phyloP scores from a whole-genome alignment of 1,284 basidiomycete species.

The Cryptococcus floricola region DNA sequence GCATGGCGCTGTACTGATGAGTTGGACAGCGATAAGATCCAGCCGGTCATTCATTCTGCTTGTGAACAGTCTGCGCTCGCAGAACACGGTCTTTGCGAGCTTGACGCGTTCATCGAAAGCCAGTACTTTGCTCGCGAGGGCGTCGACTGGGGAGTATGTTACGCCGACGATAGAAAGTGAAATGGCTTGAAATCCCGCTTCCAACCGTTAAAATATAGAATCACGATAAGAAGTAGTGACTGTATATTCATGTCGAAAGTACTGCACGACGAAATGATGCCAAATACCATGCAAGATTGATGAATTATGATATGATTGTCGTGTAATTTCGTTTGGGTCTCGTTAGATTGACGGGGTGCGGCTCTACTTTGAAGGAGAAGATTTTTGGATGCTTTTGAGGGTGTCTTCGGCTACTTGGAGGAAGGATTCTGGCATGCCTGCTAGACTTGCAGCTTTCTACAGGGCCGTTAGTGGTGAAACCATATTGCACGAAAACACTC shows the following conservation, averaged over 20 bases:
- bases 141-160: slow-evolving; percentile 52
- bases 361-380: no score
- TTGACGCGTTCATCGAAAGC: slow-evolving; percentile 65
- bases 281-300: no score
- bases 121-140: slow-evolving; percentile 63
- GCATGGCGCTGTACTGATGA: background rate
- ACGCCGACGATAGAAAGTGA: background rate
- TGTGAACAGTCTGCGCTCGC: slow-evolving; percentile 59
- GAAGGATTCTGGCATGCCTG: slow-evolving; percentile 67
- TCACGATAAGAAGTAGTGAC: no score
- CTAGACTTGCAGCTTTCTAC: slow-evolving; percentile 73
- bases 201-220: no score
- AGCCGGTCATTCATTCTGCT: slow-evolving; percentile 46
- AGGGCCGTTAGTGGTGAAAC: background rate
- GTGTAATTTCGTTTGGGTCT: no score
- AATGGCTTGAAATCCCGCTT: no score
- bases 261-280: no score
- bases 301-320: no score
- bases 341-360: no score
- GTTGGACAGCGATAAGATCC: slow-evolving; percentile 22
- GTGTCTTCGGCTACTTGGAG: slow-evolving; percentile 30
- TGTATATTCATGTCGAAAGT: background rate
- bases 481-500: slow-evolving; percentile 11
- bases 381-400: slow-evolving; percentile 16
- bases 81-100: slow-evolving; percentile 58